Evolutionary conservation across 2,329 filamentous ascomycete species (phyloP).

Genomic region (Botrytis cinerea): DNA sequence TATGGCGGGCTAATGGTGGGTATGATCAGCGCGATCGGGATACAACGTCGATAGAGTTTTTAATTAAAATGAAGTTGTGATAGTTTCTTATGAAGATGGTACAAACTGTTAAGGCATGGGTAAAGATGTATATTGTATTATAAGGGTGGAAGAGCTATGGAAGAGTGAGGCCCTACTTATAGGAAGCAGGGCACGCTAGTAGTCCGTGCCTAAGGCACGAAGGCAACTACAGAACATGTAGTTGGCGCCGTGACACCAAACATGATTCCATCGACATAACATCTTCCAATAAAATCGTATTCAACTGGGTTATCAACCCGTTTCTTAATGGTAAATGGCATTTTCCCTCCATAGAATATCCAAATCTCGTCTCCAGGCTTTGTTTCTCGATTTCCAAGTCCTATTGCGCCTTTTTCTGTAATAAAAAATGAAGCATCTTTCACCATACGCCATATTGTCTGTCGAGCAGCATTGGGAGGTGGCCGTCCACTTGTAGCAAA

Average conservation of each 20-base stretch:
- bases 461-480: background rate
- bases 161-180: too few relatives aligned
- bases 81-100: too few relatives aligned
- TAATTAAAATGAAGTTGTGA: too few relatives aligned
- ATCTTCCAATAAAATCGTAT: background rate
- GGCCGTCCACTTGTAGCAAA: background rate
- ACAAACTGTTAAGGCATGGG: too few relatives aligned
- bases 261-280: background rate
- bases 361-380: background rate
- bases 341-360: background rate
- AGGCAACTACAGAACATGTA: too few relatives aligned
- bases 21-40: too few relatives aligned
- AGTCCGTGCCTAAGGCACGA: too few relatives aligned
- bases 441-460: background rate
- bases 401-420: background rate
- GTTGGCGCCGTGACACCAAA: background rate
- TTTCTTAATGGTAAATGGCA: background rate
- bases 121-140: too few relatives aligned
- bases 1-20: accelerated
- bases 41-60: accelerated
- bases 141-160: too few relatives aligned
- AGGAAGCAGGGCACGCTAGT: too few relatives aligned
- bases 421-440: background rate
- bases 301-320: background rate
- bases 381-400: background rate